These are phyloP conservation scores for Termitomyces sp. DNA, from an alignment of 768 basidiomycete genomes.

Conservation along the genomic window DNA sequence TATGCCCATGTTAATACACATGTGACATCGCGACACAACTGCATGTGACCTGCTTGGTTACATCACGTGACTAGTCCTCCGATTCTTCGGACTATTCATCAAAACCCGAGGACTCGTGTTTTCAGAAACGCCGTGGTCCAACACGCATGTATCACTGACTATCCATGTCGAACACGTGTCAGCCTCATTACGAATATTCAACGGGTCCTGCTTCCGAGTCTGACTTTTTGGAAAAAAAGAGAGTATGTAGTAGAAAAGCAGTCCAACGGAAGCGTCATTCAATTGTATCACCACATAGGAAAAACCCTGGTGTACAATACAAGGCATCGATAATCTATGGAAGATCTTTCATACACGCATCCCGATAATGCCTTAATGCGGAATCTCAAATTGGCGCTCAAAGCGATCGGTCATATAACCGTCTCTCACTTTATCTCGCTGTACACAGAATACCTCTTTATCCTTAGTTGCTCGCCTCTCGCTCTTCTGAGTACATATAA, in stretches of 20 bases:
- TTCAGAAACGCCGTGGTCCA: neutral
- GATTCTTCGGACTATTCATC: neutral
- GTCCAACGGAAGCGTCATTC: neutral
- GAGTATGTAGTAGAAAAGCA: neutral
- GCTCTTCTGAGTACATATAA: neutral
- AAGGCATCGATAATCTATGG: neutral
- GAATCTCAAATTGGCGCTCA: conserved; percentile 1
- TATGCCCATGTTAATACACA: too few relatives aligned
- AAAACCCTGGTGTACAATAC: neutral
- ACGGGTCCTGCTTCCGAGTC: neutral
- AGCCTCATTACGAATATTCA: neutral
- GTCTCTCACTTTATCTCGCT: neutral
- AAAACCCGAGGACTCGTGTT: neutral
- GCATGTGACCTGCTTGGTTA: neutral
- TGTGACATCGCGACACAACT: too few relatives aligned
- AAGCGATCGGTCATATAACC: neutral
- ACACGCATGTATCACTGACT: neutral
- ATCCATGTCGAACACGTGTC: neutral
- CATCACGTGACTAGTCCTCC: neutral
- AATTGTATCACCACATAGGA: neutral
- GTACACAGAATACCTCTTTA: neutral
- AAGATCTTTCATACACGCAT: neutral
- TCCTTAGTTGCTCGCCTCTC: neutral
- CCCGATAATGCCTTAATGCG: neutral
- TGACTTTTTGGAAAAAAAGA: neutral